Conservation (phyloP, 2,329 filamentous ascomycete genomes). For the Cladophialophora yegresii region DNA sequence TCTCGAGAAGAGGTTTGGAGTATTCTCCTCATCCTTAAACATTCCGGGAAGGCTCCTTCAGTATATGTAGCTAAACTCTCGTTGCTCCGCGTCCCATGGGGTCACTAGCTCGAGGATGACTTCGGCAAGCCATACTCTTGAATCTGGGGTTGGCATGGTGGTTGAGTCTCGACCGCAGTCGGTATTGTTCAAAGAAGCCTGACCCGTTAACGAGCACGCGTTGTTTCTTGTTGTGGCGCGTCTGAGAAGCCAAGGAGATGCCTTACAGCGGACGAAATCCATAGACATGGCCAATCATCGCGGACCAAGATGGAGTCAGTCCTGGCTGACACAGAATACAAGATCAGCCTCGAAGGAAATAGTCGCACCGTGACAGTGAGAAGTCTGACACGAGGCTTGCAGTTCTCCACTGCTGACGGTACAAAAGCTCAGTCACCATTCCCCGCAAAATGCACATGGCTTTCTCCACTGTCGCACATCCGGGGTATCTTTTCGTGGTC, state of each 20-base stretch:
- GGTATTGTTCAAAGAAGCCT: too few relatives aligned
- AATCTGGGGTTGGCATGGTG: neutral
- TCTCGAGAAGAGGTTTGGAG: neutral
- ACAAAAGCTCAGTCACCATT: slow-evolving; percentile 19
- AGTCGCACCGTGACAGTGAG: slow-evolving; percentile 1
- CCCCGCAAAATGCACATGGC: neutral
- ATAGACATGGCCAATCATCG: neutral
- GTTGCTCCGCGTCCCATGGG: neutral
- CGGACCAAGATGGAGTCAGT: neutral
- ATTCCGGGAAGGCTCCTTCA: neutral
- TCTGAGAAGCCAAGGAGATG: neutral
- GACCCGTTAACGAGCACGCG: neutral
- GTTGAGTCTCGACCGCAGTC: neutral
- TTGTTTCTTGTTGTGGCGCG: neutral
- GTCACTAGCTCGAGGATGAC: neutral
- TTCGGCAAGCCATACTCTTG: neutral
- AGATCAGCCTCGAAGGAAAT: slow-evolving; percentile 1
- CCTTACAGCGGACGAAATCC: neutral
- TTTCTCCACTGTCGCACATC: slow-evolving; percentile 7
- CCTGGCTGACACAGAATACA: neutral
- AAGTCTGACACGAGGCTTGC: slow-evolving; percentile 9
- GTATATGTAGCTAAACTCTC: slow-evolving; percentile 1
- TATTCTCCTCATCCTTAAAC: neutral
- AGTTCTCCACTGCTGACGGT: slow-evolving; percentile 17
- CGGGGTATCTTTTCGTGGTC: neutral